These are phyloP conservation scores for Populus hybrid DNA, from an alignment of 441 rosid genomes.

Conservation along the genomic window DNA sequence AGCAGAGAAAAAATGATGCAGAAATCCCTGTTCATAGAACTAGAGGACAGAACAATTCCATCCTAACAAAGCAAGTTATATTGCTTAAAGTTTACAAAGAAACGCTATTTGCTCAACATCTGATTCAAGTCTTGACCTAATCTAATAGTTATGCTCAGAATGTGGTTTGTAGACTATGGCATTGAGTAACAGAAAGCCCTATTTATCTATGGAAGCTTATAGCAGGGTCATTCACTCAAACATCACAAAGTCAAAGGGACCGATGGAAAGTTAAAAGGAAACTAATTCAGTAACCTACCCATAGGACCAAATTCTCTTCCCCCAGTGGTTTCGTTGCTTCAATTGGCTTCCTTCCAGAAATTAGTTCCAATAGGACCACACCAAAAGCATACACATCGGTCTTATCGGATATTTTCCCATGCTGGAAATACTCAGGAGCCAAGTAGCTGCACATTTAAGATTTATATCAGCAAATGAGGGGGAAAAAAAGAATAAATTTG, in stretches of 20 bases:
- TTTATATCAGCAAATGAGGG: constrained; percentile 7
- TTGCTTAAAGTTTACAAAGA: neutral
- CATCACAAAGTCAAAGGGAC: constrained; percentile 26
- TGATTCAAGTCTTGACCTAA: neutral
- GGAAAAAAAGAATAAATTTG: neutral
- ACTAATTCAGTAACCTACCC: constrained; percentile 56
- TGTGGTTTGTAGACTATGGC: neutral
- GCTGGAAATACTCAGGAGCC: constrained; percentile 37
- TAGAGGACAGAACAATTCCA: neutral
- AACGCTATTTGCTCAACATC: neutral
- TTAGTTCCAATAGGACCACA: constrained; percentile 83
- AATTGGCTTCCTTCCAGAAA: constrained; percentile 88
- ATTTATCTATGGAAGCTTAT: neutral
- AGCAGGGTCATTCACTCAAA: constrained; percentile 17
- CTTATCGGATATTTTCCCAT: constrained; percentile 86
- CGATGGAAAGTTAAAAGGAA: constrained; percentile 14
- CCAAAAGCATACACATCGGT: constrained; percentile 98
- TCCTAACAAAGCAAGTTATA: neutral
- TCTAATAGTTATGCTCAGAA: neutral
- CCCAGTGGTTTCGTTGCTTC: constrained; percentile 76
- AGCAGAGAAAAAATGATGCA: neutral
- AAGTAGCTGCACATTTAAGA: constrained; percentile 54
- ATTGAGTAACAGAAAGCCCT: constrained; percentile 8
- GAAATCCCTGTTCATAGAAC: neutral
- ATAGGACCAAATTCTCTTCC: constrained; percentile 86